Conservation (phyloP, 1,284 basidiomycete genomes). For the Volvariella volvacea region DNA sequence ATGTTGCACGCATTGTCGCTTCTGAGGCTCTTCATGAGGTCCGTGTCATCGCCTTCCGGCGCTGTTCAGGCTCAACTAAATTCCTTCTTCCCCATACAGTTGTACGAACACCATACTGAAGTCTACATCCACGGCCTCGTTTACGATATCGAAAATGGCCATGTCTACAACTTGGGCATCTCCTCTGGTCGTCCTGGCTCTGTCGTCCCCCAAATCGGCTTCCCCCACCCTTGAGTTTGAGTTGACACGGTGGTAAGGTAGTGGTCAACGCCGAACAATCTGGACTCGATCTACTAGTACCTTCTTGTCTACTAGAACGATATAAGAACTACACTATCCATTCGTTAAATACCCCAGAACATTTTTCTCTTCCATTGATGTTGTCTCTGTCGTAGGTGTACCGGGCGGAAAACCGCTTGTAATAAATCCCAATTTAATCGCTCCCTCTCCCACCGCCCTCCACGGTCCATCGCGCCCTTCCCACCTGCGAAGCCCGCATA, state of each 20-base stretch:
- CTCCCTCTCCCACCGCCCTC: no score
- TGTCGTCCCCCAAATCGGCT: slow-evolving; percentile 16
- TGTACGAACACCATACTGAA: no score
- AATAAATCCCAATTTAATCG: no score
- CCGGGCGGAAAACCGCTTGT: neutral
- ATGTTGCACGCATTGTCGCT: slow-evolving; percentile 36
- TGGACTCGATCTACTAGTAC: neutral
- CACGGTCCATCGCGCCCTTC: no score
- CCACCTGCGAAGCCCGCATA: no score
- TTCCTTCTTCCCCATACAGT: no score
- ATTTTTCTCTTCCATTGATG: neutral
- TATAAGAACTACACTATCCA: neutral
- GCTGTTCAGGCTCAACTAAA: neutral
- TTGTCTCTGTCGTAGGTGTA: neutral
- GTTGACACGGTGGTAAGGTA: no score
- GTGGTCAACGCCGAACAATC: neutral
- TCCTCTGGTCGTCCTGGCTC: slow-evolving; percentile 24
- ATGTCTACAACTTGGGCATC: slow-evolving; percentile 35
- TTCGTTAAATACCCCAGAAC: no score
- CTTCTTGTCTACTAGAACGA: neutral
- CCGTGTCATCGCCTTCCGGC: neutral
- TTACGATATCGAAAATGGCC: slow-evolving; percentile 44
- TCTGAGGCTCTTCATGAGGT: slow-evolving; percentile 30
- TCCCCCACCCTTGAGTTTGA: slow-evolving; percentile 5
- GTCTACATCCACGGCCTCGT: slow-evolving; percentile 48